A percentile compares a stretch with the other conserved stretches of the same genome.
Conservation (phyloP, 2,329 filamentous ascomycete species). For the Monosporascus sp. region DNA sequence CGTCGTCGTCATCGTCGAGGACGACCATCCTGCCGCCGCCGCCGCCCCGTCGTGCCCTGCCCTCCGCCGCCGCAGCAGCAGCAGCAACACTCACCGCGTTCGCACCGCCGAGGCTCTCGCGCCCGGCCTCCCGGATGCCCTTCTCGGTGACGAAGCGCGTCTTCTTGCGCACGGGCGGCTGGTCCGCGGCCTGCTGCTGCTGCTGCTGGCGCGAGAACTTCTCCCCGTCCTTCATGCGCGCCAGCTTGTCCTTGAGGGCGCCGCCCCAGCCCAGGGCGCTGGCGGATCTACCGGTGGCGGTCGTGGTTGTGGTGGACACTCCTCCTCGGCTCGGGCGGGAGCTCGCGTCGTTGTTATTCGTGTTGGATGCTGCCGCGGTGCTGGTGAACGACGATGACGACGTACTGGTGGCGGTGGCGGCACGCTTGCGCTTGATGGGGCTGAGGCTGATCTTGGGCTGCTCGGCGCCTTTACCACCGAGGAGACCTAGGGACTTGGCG, state of each 20-base stretch:
- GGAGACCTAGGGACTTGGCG: slow-evolving; percentile 38
- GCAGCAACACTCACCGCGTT: not conserved
- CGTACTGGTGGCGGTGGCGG: slow-evolving; percentile 34
- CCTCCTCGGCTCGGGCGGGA: not conserved
- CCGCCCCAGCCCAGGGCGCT: slow-evolving; percentile 50
- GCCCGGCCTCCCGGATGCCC: slow-evolving; percentile 70
- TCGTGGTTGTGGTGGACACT: slow-evolving; percentile 2
- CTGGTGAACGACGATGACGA: slow-evolving; percentile 6
- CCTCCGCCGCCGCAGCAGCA: not conserved
- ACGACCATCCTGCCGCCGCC: slow-evolving; percentile 11
- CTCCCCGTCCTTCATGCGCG: slow-evolving; percentile 58
- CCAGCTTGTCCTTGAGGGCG: slow-evolving; percentile 48
- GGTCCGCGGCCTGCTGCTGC: slow-evolving; percentile 6
- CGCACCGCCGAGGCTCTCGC: slow-evolving; percentile 64
- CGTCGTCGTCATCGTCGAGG: slow-evolving; percentile 17
- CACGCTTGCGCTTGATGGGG: slow-evolving; percentile 57
- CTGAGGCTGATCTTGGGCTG: slow-evolving; percentile 48
- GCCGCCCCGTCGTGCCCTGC: not conserved
- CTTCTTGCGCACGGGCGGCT: slow-evolving; percentile 59
- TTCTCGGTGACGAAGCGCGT: slow-evolving; percentile 75
- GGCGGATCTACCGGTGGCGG: not conserved
- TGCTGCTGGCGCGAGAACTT: slow-evolving; percentile 28
- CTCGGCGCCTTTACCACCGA: slow-evolving; percentile 30
- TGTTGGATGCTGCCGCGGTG: not conserved
- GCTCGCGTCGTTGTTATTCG: not conserved